A percentile compares a stretch with the other conserved stretches of the same genome.
These are phyloP conservation scores for Tricholomella constricta DNA, from an alignment of 768 basidiomycete species.

Conservation along the genomic window DNA sequence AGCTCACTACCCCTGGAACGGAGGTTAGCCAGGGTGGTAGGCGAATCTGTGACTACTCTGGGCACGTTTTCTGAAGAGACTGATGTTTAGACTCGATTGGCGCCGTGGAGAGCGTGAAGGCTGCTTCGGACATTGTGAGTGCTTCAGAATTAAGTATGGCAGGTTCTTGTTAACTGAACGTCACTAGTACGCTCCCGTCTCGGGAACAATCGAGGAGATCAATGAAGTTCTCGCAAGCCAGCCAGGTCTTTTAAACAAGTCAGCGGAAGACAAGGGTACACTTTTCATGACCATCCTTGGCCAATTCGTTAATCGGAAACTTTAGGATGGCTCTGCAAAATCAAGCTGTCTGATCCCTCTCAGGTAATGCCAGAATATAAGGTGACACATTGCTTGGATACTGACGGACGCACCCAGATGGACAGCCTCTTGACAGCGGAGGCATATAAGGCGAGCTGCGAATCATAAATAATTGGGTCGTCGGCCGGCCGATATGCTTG, in stretches of 20 bases:
- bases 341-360: constrained; percentile 72
- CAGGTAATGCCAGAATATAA: constrained; percentile 59
- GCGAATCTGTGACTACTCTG: constrained; percentile 27
- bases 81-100: constrained; percentile 70
- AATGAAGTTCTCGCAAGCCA: constrained; percentile 68
- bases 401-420: constrained; percentile 43
- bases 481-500: neutral
- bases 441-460: constrained; percentile 59
- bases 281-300: neutral
- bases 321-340: constrained; percentile 96
- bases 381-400: neutral
- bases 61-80: neutral
- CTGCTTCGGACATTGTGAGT: constrained; percentile 88
- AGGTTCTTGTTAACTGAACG: constrained; percentile 5
- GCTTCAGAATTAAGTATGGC: neutral
- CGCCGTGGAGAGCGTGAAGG: constrained; percentile 95
- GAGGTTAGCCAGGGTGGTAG: constrained; percentile 73
- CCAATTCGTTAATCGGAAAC: neutral
- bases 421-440: constrained; percentile 72
- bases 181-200: constrained; percentile 86
- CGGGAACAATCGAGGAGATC: constrained; percentile 78
- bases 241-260: constrained; percentile 87
- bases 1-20: constrained; percentile 70
- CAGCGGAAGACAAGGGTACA: constrained; percentile 78
- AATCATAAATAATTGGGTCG: constrained; percentile 23